Evolutionary conservation across 768 basidiomycete species (phyloP), one percentile per base, ranked within the genome.

Genomic region (Collybia nuda): DNA sequence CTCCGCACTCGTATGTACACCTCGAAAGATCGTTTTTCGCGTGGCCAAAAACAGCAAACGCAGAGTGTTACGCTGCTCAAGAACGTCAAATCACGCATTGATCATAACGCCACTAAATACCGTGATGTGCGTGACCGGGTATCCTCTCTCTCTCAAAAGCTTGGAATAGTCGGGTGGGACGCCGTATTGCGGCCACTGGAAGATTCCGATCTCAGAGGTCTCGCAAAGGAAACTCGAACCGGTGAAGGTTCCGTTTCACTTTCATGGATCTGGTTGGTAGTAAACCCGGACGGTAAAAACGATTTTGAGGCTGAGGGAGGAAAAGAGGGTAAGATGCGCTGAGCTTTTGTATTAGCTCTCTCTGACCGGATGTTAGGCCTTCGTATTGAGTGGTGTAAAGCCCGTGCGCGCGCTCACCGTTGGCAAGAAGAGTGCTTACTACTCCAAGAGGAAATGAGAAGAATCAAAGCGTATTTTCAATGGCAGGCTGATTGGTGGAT

Each of bases 391-490:
- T 68, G 66, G 66, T 67, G 65, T 36, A 67, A 64, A 40, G 53
- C 59, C 0, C 44, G 57, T 2, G 70, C 70, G 0, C 52, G 66
- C 0, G 64, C 64, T 1, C 53, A 64, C 38, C 57, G 66, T 0
- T 73, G 69, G 68, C 58, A 58, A 21, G 71, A 74, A 47, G 71
- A 74, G 44, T 63, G 63, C 17, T 18, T 59, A 1, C 55, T 73
- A 2, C 50, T 74, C 0, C 40, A 54, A 8, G 71, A 72, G 45
- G 71, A 74, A 48, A 70, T 71, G 69, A 44, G 60, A 1, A 55
- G 67, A 1, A 52, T 66, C 0, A 23, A 62, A 6, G 39, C 47
- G 3, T 62, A 50, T n/a, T 47, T 36, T 11, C 17, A 7, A 5
- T 47, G 26, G 32, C 18, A 48, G 15, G 6, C 22, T 39, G 40